Evolutionary conservation across 495 filamentous ascomycete species (phyloP).

Genomic region (Cercophora newfieldiana): DNA sequence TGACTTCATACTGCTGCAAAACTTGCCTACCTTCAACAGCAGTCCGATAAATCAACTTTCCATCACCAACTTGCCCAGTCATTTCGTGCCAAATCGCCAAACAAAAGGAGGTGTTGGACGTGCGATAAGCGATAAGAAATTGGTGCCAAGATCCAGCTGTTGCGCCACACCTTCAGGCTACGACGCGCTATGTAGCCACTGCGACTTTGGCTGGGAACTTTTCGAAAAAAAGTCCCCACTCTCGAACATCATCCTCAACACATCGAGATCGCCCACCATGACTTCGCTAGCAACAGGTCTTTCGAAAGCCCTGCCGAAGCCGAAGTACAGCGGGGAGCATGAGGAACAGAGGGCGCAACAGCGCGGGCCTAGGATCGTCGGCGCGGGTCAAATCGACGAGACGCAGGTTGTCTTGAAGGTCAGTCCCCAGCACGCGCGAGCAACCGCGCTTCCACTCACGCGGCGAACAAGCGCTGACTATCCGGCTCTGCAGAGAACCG

Average conservation of each 20-base stretch:
- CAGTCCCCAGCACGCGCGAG: slow-evolving; percentile 22
- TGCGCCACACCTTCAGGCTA: background rate
- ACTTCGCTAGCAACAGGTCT: slow-evolving; percentile 73
- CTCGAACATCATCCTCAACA: slow-evolving; percentile 15
- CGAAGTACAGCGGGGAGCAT: slow-evolving; percentile 82
- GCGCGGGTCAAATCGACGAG: slow-evolving; percentile 73
- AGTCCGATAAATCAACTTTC: too few relatives aligned
- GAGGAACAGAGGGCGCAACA: slow-evolving; percentile 77
- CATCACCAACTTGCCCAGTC: background rate
- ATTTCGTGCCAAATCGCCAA: background rate
- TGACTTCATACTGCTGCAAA: too few relatives aligned
- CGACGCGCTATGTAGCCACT: slow-evolving; percentile 25
- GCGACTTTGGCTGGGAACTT: slow-evolving; percentile 27
- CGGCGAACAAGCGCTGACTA: slow-evolving; percentile 19
- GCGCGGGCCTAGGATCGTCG: slow-evolving; percentile 76
- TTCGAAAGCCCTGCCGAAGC: slow-evolving; percentile 80
- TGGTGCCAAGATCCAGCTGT: background rate
- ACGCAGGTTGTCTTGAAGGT: slow-evolving; percentile 86
- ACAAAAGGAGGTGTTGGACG: background rate
- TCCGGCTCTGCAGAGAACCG: slow-evolving; percentile 58
- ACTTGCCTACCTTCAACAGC: too few relatives aligned
- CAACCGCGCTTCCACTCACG: background rate
- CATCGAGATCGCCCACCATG: slow-evolving; percentile 48
- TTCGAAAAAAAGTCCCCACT: slow-evolving; percentile 22
- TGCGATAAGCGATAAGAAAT: slow-evolving; percentile 2